A percentile compares a stretch with the other conserved stretches of the same genome.
These are phyloP conservation scores for Senna siamea DNA, from an alignment of 306 rosid species.

Conservation along the genomic window DNA sequence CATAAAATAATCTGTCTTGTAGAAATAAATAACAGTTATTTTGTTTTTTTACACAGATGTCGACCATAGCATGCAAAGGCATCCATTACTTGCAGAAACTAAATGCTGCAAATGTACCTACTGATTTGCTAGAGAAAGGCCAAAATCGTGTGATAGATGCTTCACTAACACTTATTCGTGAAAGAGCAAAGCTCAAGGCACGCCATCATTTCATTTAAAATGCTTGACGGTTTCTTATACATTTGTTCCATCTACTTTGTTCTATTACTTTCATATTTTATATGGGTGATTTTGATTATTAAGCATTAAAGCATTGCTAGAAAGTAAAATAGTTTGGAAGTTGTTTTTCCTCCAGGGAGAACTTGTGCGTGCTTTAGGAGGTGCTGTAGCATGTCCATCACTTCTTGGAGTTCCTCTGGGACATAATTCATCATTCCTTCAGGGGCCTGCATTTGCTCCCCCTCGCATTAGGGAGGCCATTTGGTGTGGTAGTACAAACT, in stretches of 20 bases:
- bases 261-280: neutral
- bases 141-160: slow-evolving; percentile 89
- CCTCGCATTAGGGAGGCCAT: slow-evolving; percentile 97
- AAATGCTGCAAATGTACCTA: slow-evolving; percentile 62
- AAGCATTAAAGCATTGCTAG: neutral
- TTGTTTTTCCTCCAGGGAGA: slow-evolving; percentile 67
- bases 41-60: slow-evolving; percentile 53
- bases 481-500: slow-evolving; percentile 97
- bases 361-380: slow-evolving; percentile 93
- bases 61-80: slow-evolving; percentile 56
- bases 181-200: slow-evolving; percentile 95
- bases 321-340: slow-evolving; percentile 13
- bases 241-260: neutral
- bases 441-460: slow-evolving; percentile 99
- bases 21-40: neutral
- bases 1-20: neutral
- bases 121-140: slow-evolving; percentile 69
- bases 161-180: slow-evolving; percentile 94
- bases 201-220: slow-evolving; percentile 8
- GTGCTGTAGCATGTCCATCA: slow-evolving; percentile 73
- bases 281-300: slow-evolving; percentile 29
- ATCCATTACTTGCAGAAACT: slow-evolving; percentile 62
- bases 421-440: slow-evolving; percentile 95
- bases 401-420: slow-evolving; percentile 97
- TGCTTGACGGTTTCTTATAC: neutral